A percentile compares a stretch with the other conserved stretches of the same genome.
Evolutionary conservation across 2,329 filamentous ascomycete species (phyloP).

Genomic region (Aspergillus pseudoterreus): DNA sequence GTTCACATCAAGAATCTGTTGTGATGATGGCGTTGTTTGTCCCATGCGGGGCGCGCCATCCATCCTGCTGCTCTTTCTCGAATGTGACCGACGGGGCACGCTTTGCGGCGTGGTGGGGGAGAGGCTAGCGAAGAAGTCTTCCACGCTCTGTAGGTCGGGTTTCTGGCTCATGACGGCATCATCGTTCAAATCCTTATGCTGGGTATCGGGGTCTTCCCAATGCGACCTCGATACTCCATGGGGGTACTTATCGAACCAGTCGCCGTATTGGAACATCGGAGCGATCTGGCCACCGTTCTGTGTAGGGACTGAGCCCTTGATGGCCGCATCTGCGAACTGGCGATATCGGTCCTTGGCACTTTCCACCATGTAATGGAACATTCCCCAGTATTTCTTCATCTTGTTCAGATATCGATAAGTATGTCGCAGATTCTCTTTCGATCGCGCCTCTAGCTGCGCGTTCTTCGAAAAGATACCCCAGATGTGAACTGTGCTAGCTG

Average conservation of each 20-base stretch:
- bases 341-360: slow-evolving; percentile 87
- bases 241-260: slow-evolving; percentile 95
- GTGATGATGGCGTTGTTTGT: slow-evolving; percentile 23
- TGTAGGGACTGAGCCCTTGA: slow-evolving; percentile 55
- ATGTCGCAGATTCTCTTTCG: slow-evolving; percentile 78
- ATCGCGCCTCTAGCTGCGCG: slow-evolving; percentile 66
- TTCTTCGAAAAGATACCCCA: slow-evolving; percentile 88
- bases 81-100: slow-evolving; percentile 37
- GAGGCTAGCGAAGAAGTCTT: slow-evolving; percentile 85
- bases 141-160: slow-evolving; percentile 85
- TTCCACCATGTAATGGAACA: slow-evolving; percentile 96
- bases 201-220: slow-evolving; percentile 69
- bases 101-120: slow-evolving; percentile 55
- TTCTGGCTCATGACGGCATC: slow-evolving; percentile 87
- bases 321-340: slow-evolving; percentile 75
- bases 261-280: slow-evolving; percentile 87
- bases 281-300: slow-evolving; percentile 42
- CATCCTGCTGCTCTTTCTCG: slow-evolving; percentile 25
- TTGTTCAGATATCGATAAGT: slow-evolving; percentile 88
- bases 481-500: slow-evolving; percentile 91
- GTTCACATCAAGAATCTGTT: slow-evolving; percentile 24
- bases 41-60: slow-evolving; percentile 20
- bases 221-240: slow-evolving; percentile 83
- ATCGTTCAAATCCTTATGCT: slow-evolving; percentile 73
- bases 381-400: slow-evolving; percentile 98